Evolutionary conservation across 371 early-diverging fungal species (phyloP), one percentile per base, ranked within the genome.

Genomic region (Mortierella sp.): DNA sequence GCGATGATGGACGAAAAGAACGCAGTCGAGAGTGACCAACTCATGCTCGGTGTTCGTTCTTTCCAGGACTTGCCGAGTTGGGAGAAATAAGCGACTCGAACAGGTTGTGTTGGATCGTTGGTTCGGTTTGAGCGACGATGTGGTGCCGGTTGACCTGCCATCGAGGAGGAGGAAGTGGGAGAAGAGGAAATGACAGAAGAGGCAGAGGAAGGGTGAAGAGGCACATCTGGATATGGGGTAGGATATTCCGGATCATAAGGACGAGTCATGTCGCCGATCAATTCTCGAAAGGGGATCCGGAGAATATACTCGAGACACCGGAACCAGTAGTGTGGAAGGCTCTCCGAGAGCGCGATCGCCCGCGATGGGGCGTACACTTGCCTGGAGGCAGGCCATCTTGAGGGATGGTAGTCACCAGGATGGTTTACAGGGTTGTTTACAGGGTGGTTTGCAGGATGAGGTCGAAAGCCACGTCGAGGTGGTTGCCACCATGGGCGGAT

Each of bases 401-500:
- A 23, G 25, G 5, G 2, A 19, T 25, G 9, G 46, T 26, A n/a
- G n/a, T n/a, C n/a, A n/a, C n/a, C n/a, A 19, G 61, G 18, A 23
- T 62, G 58, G 48, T 66, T 70, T 48, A 64, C 65, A 1, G 76
- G 76, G 25, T 76, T n/a, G n/a, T n/a, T n/a, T n/a, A n/a, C n/a
- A 19, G 61, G 18, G 26, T 62, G 58, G 48, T 66, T 70, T 48
- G 67, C 65, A 1, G 76, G 76, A 37, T 76, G 67, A n/a, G 76
- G 64, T 28, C 72, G 71, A 37, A 57, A 71, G 61, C 68, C 71
- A 30, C 76, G 59, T 26, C 72, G 51, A 12, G 76, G 76, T 14
- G 76, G 76, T 37, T 62, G 29, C 76, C 76, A 76, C 76, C 76
- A 76, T n/a, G 76, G 72, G 4, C 76, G 55, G 16, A 21, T n/a